Conservation (phyloP, 31 red algal genomes). For the Odonthalia washingtoniensis region DNA sequence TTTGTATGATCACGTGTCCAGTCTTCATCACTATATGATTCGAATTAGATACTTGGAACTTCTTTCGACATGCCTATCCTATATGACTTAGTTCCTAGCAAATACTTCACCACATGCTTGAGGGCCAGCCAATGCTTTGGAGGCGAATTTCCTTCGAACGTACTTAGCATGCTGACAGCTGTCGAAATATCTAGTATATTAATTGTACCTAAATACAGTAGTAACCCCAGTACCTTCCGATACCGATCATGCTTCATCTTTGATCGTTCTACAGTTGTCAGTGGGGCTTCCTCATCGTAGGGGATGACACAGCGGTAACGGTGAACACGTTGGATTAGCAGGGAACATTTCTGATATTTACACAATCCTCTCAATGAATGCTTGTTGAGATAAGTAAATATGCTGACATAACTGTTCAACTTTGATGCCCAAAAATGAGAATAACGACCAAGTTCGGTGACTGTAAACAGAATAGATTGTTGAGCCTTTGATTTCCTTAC, state of each 20-base stretch:
- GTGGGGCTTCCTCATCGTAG: background rate
- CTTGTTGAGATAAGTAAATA: constrained; percentile 11
- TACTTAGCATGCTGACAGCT: constrained; percentile 48
- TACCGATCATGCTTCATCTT: constrained; percentile 41
- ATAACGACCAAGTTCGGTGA: too few species aligned
- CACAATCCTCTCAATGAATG: constrained; percentile 15
- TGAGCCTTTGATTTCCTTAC: too few species aligned
- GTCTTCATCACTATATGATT: too few species aligned
- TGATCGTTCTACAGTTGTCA: background rate
- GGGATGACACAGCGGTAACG: constrained; percentile 24
- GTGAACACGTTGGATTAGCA: background rate
- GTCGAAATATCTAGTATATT: constrained; percentile 50
- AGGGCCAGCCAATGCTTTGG: constrained; percentile 22
- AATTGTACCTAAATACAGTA: constrained; percentile 34
- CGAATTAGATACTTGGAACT: too few species aligned
- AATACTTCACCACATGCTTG: constrained; percentile 5
- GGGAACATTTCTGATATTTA: constrained; percentile 11
- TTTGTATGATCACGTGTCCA: too few species aligned
- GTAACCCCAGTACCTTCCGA: constrained; percentile 8
- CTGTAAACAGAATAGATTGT: too few species aligned
- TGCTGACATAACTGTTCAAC: too few species aligned
- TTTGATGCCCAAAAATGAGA: too few species aligned
- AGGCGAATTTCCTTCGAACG: background rate
- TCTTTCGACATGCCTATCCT: too few species aligned
- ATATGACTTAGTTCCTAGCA: constrained; percentile 4